Conservation (phyloP, 1,139 yeast genomes). For the Eremothecium gossypii region DNA sequence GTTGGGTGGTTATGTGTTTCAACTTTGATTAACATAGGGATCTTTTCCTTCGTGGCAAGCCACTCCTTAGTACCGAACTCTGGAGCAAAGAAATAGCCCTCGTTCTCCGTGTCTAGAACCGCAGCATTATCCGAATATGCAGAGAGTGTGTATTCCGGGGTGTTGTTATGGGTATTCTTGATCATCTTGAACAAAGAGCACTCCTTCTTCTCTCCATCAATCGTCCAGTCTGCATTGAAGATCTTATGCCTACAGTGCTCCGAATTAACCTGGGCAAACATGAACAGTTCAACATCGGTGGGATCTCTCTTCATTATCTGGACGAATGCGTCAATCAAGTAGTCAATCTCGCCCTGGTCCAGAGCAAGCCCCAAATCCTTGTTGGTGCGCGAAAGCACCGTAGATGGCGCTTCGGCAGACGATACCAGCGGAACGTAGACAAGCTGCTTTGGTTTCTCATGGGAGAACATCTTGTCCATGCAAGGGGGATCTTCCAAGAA, state of each 20-base stretch:
- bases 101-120: conserved; percentile 73
- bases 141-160: conserved; percentile 76
- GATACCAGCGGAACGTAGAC: conserved; percentile 53
- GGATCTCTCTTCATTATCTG: conserved; percentile 78
- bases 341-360: conserved; percentile 86
- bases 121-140: conserved; percentile 99
- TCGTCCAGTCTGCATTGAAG: conserved; percentile 97
- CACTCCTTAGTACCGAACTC: conserved; percentile 64
- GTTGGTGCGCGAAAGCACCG: conserved; percentile 67
- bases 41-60: conserved; percentile 64
- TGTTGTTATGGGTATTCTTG: conserved; percentile 77
- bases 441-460: conserved; percentile 78
- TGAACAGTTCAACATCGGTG: conserved; percentile 93
- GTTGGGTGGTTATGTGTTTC: conserved; percentile 99
- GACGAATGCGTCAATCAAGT: conserved; percentile 71
- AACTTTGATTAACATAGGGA: conserved; percentile 86
- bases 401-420: conserved; percentile 36
- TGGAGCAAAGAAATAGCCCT: conserved; percentile 71
- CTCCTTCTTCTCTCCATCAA: conserved; percentile 72
- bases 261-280: conserved; percentile 99
- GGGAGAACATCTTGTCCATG: conserved; percentile 63
- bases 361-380: conserved; percentile 81
- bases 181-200: conserved; percentile 86
- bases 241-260: conserved; percentile 99
- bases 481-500: conserved; percentile 53